These are phyloP conservation scores for Stemphylium vesicarium DNA, from an alignment of 2,329 filamentous ascomycete species.

Conservation along the genomic window DNA sequence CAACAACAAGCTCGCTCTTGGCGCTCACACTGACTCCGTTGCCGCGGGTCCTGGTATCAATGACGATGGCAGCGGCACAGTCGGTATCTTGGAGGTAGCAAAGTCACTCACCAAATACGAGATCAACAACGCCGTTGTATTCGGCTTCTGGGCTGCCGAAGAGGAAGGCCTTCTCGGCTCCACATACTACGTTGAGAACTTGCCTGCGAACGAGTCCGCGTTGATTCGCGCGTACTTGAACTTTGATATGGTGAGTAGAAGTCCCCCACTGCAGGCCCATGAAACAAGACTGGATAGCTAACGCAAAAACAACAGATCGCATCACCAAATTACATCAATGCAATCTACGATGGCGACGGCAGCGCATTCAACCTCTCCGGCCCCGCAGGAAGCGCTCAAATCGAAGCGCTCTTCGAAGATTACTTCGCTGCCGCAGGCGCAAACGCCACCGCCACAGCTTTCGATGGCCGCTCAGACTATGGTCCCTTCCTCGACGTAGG, in stretches of 20 bases:
- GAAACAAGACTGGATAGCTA: neutral
- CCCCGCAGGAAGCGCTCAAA: conserved; percentile 39
- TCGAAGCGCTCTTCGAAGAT: conserved; percentile 44
- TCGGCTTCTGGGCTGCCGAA: conserved; percentile 50
- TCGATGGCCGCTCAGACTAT: conserved; percentile 50
- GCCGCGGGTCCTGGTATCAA: conserved; percentile 50
- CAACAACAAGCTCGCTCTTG: conserved; percentile 45
- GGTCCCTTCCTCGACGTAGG: conserved; percentile 44
- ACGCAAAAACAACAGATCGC: conserved; percentile 30
- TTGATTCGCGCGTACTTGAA: conserved; percentile 51
- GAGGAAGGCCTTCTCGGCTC: conserved; percentile 48
- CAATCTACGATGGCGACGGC: conserved; percentile 49
- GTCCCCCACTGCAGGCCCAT: neutral
- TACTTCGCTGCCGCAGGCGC: conserved; percentile 38
- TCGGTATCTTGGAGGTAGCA: conserved; percentile 48
- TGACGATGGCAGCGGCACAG: conserved; percentile 49
- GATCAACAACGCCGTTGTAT: conserved; percentile 49
- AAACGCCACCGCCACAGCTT: conserved; percentile 40
- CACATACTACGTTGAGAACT: conserved; percentile 40
- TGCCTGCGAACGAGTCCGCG: conserved; percentile 32
- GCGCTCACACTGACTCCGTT: conserved; percentile 49
- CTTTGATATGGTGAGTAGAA: conserved; percentile 47
- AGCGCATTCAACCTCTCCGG: conserved; percentile 39
- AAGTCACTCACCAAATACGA: conserved; percentile 47
- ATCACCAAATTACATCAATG: conserved; percentile 45